Evolutionary conservation across 106 monocot species (phyloP), one percentile per base, ranked within the genome.

Genomic region (Apostasia ramifera): DNA sequence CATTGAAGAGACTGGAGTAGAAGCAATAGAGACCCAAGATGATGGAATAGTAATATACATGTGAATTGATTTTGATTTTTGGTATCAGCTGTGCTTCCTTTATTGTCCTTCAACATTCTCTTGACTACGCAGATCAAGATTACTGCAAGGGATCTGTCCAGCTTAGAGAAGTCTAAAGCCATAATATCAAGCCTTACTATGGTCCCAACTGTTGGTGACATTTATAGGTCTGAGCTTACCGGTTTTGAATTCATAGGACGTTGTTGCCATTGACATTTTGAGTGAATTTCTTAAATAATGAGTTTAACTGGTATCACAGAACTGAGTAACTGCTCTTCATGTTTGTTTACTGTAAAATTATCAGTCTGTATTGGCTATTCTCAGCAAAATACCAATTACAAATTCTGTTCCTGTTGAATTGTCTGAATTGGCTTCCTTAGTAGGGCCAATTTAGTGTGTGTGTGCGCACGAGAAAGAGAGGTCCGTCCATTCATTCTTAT

Each of bases 1-100:
- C 65, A 97, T 97, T 71, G 95, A 97, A 74, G 92, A 97, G 74
- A 86, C 89, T 74, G 95, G 95, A 70, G 89, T 97, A 48, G 86
- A 92, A 12, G 69, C 88, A 26, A 97, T 97, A 72, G 92, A 97
- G 44, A 74, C 95, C 2, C 82, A 83, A 79, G 91, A 91, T 65
- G 67, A 89, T 81, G 95, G 95, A 48, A 77, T 81, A 49, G 95
- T 97, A 89, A 83, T 82, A 38, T 69, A 53, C 15, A 9, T 50
- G 6, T 53, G 3, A 62, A 15, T 39, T 40, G 42, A 26, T 44
- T 59, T 61, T 12, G 47, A 11, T 44, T 71, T 2, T 40, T 41
- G 8, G 4, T 51, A 68, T 53, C 0, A 55, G 40, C 53, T 46
- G 26, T 47, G 11, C 54, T 62, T 52, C 2, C 52, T 57, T 3